These are phyloP conservation scores for Vigna unguiculata DNA, from an alignment of 306 rosid genomes.

Conservation along the genomic window DNA sequence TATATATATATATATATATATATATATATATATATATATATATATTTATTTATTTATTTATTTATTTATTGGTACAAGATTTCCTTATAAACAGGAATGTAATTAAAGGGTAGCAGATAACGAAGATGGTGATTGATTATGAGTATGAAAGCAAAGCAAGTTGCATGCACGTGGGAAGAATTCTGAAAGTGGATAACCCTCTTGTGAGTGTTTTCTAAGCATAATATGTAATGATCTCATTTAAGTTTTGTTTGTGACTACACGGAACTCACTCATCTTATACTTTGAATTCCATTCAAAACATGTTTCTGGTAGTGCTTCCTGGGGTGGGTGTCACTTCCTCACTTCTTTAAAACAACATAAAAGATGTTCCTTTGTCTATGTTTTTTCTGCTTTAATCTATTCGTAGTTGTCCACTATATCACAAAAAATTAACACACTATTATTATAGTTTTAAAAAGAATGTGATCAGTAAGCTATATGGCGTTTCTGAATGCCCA, in stretches of 20 bases:
- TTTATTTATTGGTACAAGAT: no score
- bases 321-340: background rate
- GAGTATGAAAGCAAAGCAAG: slow-evolving; percentile 11
- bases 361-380: background rate
- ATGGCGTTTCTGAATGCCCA: slow-evolving; percentile 32
- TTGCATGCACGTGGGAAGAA: background rate
- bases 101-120: background rate
- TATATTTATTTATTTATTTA: no score
- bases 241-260: background rate
- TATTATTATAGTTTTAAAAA: background rate
- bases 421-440: background rate
- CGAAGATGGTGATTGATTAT: background rate
- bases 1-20: no score
- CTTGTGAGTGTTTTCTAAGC: background rate
- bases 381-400: slow-evolving; percentile 1
- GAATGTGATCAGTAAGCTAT: background rate
- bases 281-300: slow-evolving; percentile 15
- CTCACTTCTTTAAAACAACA: slow-evolving; percentile 13
- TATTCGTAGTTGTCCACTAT: slow-evolving; percentile 24
- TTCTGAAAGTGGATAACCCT: background rate
- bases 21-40: no score
- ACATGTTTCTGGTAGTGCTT: background rate
- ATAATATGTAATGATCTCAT: background rate
- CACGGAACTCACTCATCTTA: slow-evolving; percentile 9
- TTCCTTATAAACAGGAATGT: background rate